These are phyloP conservation scores for Komagataella kurtzmanii DNA, from an alignment of 805 yeast genomes.

Conservation along the genomic window DNA sequence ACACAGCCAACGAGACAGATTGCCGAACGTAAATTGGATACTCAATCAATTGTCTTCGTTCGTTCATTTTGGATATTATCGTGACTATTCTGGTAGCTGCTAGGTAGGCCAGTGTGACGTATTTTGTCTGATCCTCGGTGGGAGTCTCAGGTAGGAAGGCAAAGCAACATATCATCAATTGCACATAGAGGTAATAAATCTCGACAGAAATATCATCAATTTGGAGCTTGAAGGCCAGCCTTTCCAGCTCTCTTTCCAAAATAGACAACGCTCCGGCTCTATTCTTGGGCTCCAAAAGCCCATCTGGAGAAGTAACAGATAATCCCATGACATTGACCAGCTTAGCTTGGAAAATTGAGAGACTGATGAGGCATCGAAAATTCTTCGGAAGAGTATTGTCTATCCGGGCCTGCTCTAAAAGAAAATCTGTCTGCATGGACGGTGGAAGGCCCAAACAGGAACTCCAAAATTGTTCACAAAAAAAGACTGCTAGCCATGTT, in stretches of 20 bases:
- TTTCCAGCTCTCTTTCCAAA: constrained; percentile 65
- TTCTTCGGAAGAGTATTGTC: constrained; percentile 54
- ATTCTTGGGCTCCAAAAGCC: constrained; percentile 70
- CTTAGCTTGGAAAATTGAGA: constrained; percentile 76
- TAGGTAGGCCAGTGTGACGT: constrained; percentile 69
- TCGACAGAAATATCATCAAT: constrained; percentile 62
- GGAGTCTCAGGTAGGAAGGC: constrained; percentile 89
- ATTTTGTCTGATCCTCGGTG: constrained; percentile 72
- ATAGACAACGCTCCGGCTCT: constrained; percentile 73
- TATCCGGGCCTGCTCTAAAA: constrained; percentile 65
- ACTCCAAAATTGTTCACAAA: constrained; percentile 85
- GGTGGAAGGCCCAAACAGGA: constrained; percentile 83
- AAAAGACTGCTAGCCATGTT: constrained; percentile 82
- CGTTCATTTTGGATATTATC: constrained; percentile 56
- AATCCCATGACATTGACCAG: constrained; percentile 79
- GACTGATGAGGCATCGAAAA: constrained; percentile 57
- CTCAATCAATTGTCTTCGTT: constrained; percentile 60
- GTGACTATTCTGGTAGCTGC: constrained; percentile 77
- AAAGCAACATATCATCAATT: constrained; percentile 73
- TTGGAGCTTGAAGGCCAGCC: constrained; percentile 50
- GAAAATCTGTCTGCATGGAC: constrained; percentile 67
- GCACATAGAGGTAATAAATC: constrained; percentile 65
- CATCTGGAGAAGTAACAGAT: constrained; percentile 76
- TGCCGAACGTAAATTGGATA: constrained; percentile 81
- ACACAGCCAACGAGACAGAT: constrained; percentile 69